Conservation (phyloP, 805 yeast genomes). For the Metschnikowia sp. region DNA sequence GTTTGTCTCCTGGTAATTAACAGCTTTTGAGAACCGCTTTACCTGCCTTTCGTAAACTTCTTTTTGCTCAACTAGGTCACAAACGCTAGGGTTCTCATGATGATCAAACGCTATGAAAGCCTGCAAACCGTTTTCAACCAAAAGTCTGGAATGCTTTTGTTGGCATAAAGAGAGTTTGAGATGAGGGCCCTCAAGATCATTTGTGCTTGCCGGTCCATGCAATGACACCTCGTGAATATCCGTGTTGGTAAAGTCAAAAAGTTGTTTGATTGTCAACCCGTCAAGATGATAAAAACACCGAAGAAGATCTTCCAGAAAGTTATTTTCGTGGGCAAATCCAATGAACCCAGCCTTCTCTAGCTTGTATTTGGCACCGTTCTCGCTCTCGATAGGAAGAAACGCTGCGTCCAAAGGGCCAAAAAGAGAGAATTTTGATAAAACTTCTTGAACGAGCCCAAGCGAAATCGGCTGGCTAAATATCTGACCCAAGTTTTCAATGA, state of each 20-base stretch:
- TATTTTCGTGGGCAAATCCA: conserved; percentile 34
- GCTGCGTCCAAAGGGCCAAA: conserved; percentile 50
- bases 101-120: neutral
- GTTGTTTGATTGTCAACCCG: conserved; percentile 46
- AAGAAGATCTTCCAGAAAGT: conserved; percentile 45
- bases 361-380: conserved; percentile 36
- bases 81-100: neutral
- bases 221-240: conserved; percentile 25
- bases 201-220: neutral
- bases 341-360: conserved; percentile 41
- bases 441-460: conserved; percentile 22
- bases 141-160: conserved; percentile 33
- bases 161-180: conserved; percentile 33
- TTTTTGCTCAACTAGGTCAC: too few species aligned
- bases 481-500: conserved; percentile 46
- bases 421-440: conserved; percentile 41
- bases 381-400: conserved; percentile 48
- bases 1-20: conserved; percentile 61
- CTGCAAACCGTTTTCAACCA: conserved; percentile 11
- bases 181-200: neutral
- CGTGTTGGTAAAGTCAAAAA: conserved; percentile 31
- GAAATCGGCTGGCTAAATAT: conserved; percentile 43
- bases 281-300: conserved; percentile 48
- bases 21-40: conserved; percentile 19
- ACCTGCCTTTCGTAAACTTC: neutral